Evolutionary conservation across 202 grass and related monocot species (phyloP).

Genomic region (Hordeum pubiflorum): DNA sequence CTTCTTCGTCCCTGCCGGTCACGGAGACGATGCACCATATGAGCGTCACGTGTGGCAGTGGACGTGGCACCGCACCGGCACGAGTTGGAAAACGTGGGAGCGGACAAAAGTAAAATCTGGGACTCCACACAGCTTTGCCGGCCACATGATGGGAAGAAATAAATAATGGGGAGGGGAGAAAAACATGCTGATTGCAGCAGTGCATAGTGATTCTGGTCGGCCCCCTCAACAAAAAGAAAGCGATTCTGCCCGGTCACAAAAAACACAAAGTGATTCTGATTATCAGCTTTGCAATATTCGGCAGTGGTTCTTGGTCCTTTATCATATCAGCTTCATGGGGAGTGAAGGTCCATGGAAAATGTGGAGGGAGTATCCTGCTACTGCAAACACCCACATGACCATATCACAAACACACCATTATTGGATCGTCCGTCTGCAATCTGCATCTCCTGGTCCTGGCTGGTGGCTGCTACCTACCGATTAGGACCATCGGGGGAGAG

Average conservation of each 20-base stretch:
- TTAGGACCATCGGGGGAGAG: not conserved
- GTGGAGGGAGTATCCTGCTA: constrained; percentile 23
- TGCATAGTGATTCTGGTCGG: not conserved
- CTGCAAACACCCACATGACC: not conserved
- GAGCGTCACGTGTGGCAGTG: not conserved
- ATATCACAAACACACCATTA: not conserved
- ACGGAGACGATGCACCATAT: not conserved
- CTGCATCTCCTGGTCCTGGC: not conserved
- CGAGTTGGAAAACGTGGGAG: not conserved
- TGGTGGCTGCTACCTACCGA: not conserved
- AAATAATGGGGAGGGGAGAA: not conserved
- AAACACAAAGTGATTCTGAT: not conserved
- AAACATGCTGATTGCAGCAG: not conserved
- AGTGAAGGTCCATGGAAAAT: not conserved
- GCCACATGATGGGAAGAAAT: not conserved
- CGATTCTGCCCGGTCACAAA: not conserved
- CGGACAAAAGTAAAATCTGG: constrained; percentile 20
- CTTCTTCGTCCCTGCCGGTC: constrained; percentile 49
- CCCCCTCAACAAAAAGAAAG: not conserved
- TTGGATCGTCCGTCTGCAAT: not conserved
- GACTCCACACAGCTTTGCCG: not conserved
- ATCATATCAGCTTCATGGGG: not conserved
- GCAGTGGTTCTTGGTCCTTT: not conserved
- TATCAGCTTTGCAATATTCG: not conserved
- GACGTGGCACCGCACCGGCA: not conserved